Percentiles rank a stretch among this genome's conserved stretches.
Conservation (phyloP, 129 eudicot genomes). For the Smallanthus sonchifolius region DNA sequence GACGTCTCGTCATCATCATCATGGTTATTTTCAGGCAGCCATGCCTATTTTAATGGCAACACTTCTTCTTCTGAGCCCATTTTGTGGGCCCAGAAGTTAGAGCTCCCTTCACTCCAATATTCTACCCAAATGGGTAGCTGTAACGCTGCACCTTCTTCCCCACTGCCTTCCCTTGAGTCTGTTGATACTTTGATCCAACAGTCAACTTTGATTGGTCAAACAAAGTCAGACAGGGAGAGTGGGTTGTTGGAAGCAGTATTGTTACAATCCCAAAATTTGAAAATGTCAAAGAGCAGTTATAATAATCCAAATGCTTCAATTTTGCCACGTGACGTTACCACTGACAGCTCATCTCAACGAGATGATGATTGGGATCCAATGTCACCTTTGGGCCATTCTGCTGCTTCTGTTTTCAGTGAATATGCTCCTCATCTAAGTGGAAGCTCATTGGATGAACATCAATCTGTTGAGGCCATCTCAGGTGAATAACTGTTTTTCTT, state of each 20-base stretch:
- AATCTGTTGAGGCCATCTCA: slow-evolving; percentile 41
- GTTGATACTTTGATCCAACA: slow-evolving; percentile 61
- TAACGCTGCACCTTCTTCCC: slow-evolving; percentile 61
- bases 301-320: slow-evolving; percentile 28
- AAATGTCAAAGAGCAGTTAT: slow-evolving; percentile 37
- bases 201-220: slow-evolving; percentile 50
- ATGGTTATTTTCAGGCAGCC: slow-evolving; percentile 66
- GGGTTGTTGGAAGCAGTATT: slow-evolving; percentile 83
- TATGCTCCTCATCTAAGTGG: slow-evolving; percentile 50
- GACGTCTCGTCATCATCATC: slow-evolving; percentile 33
- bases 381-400: slow-evolving; percentile 82
- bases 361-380: slow-evolving; percentile 50
- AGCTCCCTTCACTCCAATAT: slow-evolving; percentile 99
- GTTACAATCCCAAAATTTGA: slow-evolving; percentile 55
- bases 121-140: slow-evolving; percentile 63
- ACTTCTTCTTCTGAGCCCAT: slow-evolving; percentile 73
- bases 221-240: slow-evolving; percentile 53
- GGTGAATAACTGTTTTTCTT: slow-evolving; percentile 32
- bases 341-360: slow-evolving; percentile 43
- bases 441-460: slow-evolving; percentile 64
- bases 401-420: slow-evolving; percentile 61
- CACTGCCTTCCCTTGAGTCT: slow-evolving; percentile 80
- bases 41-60: slow-evolving; percentile 87
- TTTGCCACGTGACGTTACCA: slow-evolving; percentile 23
- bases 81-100: slow-evolving; percentile 74